Base-by-base conservation (phyloP, 352 stramenopile species). In the Pythium folliculosum region DNA sequence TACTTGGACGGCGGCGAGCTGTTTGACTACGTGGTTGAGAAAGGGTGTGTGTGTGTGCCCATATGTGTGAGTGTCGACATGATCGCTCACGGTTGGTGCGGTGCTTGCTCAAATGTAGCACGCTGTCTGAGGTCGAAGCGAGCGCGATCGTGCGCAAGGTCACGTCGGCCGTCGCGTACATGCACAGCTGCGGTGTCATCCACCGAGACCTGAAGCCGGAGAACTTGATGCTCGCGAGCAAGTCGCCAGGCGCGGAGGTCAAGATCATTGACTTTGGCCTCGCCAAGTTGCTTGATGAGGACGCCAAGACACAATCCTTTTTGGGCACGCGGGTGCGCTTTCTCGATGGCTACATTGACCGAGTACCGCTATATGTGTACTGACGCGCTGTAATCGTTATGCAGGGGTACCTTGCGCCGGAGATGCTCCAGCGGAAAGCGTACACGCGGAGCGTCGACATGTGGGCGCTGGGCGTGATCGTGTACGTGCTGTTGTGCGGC, bases 201-300 rank as follows among this genome's bases (percentile, higher is more conserved):
- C 91, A 97, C 65, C 85, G 91, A 21, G 91, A 97, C 69, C 60
- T 97, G 12, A 97, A 97, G 47, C 88, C 91, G 81, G 89, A 95
- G 65, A 96, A 96, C 45, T 49, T 96, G 32, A 91, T 96, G 78
- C 69, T 96, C 45, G 94, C 87, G 32, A 90, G 77, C 63, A 91
- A 92, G 66, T 84, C 83, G n/a, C 78, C 77, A 10, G 80, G 83
- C 27, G 82, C 90, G 16, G 76, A 90, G 40, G 83, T 99, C 13
- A 99, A 99, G 78, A 99, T 99, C 63, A 99, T 99, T 67, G 97
- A 99, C 77, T 99, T 99, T 86, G 97, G 97, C 3, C 77, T 99
- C 8, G 94, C 91, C 1, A 99, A 99, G 79, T 73, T 98, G 48
- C 74, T 98, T 47, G 79, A 94, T 22, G 82, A 89, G 25, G 77